Conservation (phyloP, 495 filamentous ascomycete species). For the Aspergillus nanangensis region DNA sequence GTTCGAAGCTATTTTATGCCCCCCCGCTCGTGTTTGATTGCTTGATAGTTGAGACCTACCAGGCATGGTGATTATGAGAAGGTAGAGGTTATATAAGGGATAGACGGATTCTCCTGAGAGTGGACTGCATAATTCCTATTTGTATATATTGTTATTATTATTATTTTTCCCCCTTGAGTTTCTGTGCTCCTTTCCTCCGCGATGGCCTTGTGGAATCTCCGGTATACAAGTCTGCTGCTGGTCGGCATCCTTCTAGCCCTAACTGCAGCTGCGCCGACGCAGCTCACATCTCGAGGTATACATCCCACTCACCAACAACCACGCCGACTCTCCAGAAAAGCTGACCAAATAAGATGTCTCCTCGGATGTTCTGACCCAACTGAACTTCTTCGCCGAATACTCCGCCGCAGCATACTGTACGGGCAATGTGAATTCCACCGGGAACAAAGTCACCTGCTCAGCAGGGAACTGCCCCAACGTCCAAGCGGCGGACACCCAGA, state of each 20-base stretch:
- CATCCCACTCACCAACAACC: too few species aligned
- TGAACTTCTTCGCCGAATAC: slow-evolving; percentile 66
- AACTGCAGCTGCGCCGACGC: not conserved
- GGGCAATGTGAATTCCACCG: slow-evolving; percentile 39
- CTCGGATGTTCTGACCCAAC: slow-evolving; percentile 24
- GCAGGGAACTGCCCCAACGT: slow-evolving; percentile 58
- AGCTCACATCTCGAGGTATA: not conserved
- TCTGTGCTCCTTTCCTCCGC: too few species aligned
- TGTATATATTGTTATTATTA: not conserved
- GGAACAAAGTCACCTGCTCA: slow-evolving; percentile 51
- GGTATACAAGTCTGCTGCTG: not conserved
- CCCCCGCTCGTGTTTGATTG: too few species aligned
- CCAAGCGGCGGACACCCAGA: slow-evolving; percentile 49
- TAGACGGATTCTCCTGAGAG: too few species aligned
- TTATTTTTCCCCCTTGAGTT: not conserved
- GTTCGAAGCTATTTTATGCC: too few species aligned
- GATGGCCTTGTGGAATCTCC: too few species aligned
- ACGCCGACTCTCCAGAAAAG: not conserved
- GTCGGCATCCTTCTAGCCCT: not conserved
- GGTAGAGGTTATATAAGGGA: too few species aligned
- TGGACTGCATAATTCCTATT: too few species aligned
- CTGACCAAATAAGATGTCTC: slow-evolving; percentile 26
- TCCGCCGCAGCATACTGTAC: slow-evolving; percentile 67
- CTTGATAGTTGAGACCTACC: too few species aligned
- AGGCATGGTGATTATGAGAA: too few species aligned